A percentile compares a stretch with the other conserved stretches of the same genome.
Evolutionary conservation across 2,329 filamentous ascomycete species (phyloP).

Genomic region (Calycina herbarum): DNA sequence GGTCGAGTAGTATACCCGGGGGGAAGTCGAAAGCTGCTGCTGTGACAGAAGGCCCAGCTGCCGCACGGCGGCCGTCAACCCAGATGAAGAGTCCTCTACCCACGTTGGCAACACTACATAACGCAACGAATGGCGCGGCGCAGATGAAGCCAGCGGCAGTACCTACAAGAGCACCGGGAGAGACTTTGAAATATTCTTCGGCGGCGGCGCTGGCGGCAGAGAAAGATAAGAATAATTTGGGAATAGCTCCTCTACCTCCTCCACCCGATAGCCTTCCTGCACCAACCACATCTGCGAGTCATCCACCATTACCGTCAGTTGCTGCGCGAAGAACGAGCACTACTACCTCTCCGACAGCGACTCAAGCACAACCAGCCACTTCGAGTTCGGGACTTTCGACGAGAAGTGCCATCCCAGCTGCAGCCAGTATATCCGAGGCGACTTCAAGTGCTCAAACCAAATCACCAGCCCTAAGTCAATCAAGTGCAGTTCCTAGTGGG

Average conservation of each 20-base stretch:
- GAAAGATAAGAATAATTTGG: conserved; percentile 85
- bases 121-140: conserved; percentile 60
- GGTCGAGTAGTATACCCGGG: conserved; percentile 45
- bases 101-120: conserved; percentile 87
- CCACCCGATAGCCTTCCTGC: conserved; percentile 68
- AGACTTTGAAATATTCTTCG: conserved; percentile 94
- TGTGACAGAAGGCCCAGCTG: conserved; percentile 57
- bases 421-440: conserved; percentile 41
- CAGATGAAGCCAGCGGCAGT: conserved; percentile 91
- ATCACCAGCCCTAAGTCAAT: conserved; percentile 50
- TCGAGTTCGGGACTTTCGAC: conserved; percentile 38
- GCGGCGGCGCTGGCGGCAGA: conserved; percentile 92
- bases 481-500: conserved; percentile 44
- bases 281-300: conserved; percentile 42
- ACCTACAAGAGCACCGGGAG: conserved; percentile 80
- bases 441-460: conserved; percentile 45
- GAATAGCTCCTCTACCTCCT: conserved; percentile 89
- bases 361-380: conserved; percentile 47
- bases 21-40: conserved; percentile 53
- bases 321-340: conserved; percentile 53
- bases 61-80: conserved; percentile 72
- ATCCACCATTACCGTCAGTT: conserved; percentile 40
- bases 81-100: conserved; percentile 93
- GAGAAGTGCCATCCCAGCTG: conserved; percentile 39
- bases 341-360: conserved; percentile 55